Conservation (phyloP, 2,329 filamentous ascomycete genomes). For the Pseudonectria foliicola region DNA sequence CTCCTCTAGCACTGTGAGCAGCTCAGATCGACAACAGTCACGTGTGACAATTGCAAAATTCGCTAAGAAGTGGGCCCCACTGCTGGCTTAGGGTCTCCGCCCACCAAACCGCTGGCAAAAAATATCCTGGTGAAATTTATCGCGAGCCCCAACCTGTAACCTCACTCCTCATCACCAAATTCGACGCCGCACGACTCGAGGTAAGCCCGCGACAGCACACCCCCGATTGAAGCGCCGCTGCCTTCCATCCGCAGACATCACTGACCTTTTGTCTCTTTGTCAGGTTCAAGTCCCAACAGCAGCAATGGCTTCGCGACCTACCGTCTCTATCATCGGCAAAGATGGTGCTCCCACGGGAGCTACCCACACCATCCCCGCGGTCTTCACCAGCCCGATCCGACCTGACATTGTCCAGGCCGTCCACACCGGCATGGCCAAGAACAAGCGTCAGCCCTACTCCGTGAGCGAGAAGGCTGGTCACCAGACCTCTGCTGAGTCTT, state of each 20-base stretch:
- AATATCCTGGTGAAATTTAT: conserved; percentile 32
- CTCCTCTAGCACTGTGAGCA: too few relatives aligned
- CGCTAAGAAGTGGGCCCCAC: conserved; percentile 23
- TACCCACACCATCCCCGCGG: conserved; percentile 87
- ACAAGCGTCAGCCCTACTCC: conserved; percentile 98
- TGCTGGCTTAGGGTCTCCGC: conserved; percentile 33
- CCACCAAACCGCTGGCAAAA: conserved; percentile 31
- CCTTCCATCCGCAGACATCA: conserved; percentile 6
- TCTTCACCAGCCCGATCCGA: conserved; percentile 96
- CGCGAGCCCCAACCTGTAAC: conserved; percentile 22
- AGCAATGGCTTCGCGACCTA: conserved; percentile 91
- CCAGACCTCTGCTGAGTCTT: conserved; percentile 99
- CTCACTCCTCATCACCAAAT: conserved; percentile 29
- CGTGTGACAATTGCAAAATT: conserved; percentile 12
- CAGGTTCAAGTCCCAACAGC: conserved; percentile 34
- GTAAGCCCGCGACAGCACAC: conserved; percentile 22
- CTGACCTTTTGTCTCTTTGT: conserved; percentile 13
- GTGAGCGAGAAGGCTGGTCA: conserved; percentile 99
- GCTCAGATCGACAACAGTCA: conserved; percentile 2
- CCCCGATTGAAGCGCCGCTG: conserved; percentile 1
- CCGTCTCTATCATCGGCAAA: conserved; percentile 93
- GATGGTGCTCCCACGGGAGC: conserved; percentile 88
- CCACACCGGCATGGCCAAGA: conserved; percentile 99
- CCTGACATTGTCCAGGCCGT: conserved; percentile 98
- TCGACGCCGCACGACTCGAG: conserved; percentile 35